Conservation (phyloP, 345 rosid genomes). For the Gynandropsis gynandra region DNA sequence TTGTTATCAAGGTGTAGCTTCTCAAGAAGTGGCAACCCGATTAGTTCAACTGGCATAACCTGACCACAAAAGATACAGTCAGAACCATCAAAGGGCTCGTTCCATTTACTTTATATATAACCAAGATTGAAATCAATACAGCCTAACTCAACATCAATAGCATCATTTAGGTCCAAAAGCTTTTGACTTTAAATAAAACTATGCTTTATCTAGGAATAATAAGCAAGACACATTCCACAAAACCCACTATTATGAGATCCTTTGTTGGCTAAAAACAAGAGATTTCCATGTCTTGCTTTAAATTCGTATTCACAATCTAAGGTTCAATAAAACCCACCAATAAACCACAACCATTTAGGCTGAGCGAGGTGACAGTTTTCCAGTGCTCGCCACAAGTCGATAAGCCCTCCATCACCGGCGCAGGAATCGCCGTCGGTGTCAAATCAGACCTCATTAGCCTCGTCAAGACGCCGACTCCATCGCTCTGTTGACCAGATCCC, state of each 20-base stretch:
- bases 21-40: conserved; percentile 74
- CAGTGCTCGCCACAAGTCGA: conserved; percentile 63
- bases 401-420: conserved; percentile 25
- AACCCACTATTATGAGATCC: neutral
- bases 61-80: conserved; percentile 23
- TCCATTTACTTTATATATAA: neutral
- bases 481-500: conserved; percentile 83
- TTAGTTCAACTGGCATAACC: conserved; percentile 79
- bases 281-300: neutral
- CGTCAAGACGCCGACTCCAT: conserved; percentile 68
- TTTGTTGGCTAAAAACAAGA: neutral
- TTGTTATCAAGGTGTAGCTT: conserved; percentile 85
- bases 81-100: neutral
- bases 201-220: neutral
- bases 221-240: neutral
- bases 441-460: conserved; percentile 62
- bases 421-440: conserved; percentile 33
- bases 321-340: conserved; percentile 12
- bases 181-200: neutral
- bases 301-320: neutral
- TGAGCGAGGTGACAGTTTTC: conserved; percentile 62
- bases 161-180: neutral
- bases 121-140: neutral
- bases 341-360: conserved; percentile 64
- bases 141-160: neutral